phyloP scores from a whole-genome alignment of 257 asterid species.

The Nicotiana sylvestris region DNA sequence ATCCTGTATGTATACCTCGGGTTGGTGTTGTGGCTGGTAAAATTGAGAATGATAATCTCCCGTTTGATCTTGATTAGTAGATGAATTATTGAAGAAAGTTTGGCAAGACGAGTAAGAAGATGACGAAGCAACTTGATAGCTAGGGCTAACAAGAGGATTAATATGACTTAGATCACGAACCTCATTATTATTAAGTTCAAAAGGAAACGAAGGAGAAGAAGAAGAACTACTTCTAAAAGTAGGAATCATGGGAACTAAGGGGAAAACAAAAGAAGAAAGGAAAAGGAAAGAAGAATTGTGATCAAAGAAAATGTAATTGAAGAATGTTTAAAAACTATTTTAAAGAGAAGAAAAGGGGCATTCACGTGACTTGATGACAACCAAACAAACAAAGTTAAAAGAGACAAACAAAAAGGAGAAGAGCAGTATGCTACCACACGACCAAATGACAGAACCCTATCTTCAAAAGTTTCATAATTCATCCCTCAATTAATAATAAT shows the following conservation, averaged over 20 bases:
- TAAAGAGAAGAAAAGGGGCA: constrained; percentile 22
- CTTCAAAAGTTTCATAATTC: constrained; percentile 24
- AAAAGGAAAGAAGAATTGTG: background rate
- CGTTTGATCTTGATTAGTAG: constrained; percentile 42
- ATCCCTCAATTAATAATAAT: background rate
- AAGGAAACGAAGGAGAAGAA: constrained; percentile 31
- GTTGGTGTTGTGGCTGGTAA: constrained; percentile 30
- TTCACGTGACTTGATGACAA: constrained; percentile 64
- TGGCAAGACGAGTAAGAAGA: constrained; percentile 24
- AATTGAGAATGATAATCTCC: constrained; percentile 24
- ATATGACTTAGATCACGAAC: constrained; percentile 16
- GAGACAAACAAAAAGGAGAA: constrained; percentile 48
- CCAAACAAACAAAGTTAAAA: constrained; percentile 45
- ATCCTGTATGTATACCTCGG: constrained; percentile 29
- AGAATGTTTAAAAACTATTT: background rate
- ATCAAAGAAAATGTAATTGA: constrained; percentile 1
- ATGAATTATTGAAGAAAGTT: constrained; percentile 29
- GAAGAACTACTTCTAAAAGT: constrained; percentile 34
- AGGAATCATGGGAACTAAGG: constrained; percentile 12
- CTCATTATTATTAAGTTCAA: constrained; percentile 23
- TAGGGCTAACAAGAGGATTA: constrained; percentile 18
- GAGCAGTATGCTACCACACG: constrained; percentile 89
- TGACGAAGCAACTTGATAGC: constrained; percentile 30
- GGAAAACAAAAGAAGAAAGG: background rate
- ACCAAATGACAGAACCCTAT: constrained; percentile 75